Evolutionary conservation across 1,139 yeast species (phyloP).

Genomic region (Zygosaccharomyces pseudobailii): DNA sequence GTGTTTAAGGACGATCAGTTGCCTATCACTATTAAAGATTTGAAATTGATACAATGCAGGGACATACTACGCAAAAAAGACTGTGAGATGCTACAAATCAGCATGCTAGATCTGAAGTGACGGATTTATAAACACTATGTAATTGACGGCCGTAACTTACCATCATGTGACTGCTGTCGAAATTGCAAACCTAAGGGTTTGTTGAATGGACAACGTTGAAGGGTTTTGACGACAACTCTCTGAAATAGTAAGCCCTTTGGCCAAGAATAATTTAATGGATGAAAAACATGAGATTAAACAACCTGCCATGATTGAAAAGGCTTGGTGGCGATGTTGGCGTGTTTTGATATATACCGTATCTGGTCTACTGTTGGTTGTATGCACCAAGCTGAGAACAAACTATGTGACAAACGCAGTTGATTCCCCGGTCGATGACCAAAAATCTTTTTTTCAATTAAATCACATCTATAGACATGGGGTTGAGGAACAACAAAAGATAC

Average conservation of each 20-base stretch:
- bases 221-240: neutral
- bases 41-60: slow-evolving; percentile 34
- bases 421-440: neutral
- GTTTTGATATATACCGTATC: neutral
- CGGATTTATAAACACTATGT: neutral
- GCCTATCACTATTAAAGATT: slow-evolving; percentile 31
- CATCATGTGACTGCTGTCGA: neutral
- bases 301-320: neutral
- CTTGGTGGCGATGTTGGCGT: neutral
- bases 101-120: neutral
- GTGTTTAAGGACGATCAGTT: slow-evolving; percentile 4
- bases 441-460: slow-evolving; percentile 11
- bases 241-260: neutral
- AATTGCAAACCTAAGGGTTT: neutral
- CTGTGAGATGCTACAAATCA: neutral
- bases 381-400: neutral
- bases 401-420: neutral
- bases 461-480: slow-evolving; percentile 23
- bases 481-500: slow-evolving; percentile 10
- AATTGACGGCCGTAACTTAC: neutral
- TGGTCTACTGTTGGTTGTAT: neutral
- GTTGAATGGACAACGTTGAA: neutral
- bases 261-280: neutral
- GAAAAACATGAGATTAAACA: neutral
- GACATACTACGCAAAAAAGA: slow-evolving; percentile 18